Evolutionary conservation across 306 rosid species (phyloP).

Genomic region (Trifolium pratense): DNA sequence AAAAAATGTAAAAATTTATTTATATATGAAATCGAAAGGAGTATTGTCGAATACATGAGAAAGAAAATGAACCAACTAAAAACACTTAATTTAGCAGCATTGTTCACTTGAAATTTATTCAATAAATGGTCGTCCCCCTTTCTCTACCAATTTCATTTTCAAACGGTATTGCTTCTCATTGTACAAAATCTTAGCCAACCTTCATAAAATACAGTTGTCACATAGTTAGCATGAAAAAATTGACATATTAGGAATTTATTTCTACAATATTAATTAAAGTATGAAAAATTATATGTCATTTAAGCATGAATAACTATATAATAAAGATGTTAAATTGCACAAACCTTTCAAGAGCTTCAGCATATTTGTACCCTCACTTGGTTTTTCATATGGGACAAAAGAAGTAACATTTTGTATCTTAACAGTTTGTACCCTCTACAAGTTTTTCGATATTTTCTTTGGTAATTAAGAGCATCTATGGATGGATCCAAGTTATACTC

Average conservation of each 20-base stretch:
- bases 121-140: slow-evolving; percentile 14
- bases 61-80: background rate
- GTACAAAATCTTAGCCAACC: slow-evolving; percentile 33
- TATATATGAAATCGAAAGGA: no score
- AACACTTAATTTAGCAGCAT: no score
- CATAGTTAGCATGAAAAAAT: background rate
- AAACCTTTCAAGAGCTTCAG: slow-evolving; percentile 58
- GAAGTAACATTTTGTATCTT: slow-evolving; percentile 46
- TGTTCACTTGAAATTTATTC: slow-evolving; percentile 15
- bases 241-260: no score
- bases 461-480: slow-evolving; percentile 39
- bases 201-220: background rate
- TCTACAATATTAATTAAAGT: no score
- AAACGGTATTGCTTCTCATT: slow-evolving; percentile 23
- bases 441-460: slow-evolving; percentile 54
- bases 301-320: no score
- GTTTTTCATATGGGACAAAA: slow-evolving; percentile 41
- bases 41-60: background rate
- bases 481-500: slow-evolving; percentile 53
- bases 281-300: no score
- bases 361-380: slow-evolving; percentile 49
- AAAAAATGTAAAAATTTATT: no score
- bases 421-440: slow-evolving; percentile 47
- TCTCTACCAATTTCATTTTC: slow-evolving; percentile 22
- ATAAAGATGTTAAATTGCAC: background rate